phyloP scores from a whole-genome alignment of 176 grass and related monocot genomes.

The Ensete glaucum region DNA sequence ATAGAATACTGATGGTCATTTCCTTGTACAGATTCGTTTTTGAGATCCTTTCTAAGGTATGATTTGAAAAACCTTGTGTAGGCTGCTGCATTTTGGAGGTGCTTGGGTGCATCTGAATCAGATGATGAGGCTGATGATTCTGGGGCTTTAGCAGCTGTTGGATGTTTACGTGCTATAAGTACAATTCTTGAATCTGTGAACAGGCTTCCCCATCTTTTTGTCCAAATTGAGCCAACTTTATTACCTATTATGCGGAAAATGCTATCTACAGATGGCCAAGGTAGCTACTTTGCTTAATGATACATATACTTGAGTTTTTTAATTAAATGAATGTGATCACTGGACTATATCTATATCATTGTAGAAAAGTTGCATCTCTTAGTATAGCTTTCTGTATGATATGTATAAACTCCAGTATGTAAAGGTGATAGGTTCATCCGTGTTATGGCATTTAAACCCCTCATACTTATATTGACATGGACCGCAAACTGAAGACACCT shows the following conservation, averaged over 20 bases:
- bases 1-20: neutral
- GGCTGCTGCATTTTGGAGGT: constrained; percentile 86
- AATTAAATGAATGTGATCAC: neutral
- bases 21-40: neutral
- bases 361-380: too few relatives aligned
- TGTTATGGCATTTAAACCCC: too few relatives aligned
- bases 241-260: constrained; percentile 80
- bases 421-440: too few relatives aligned
- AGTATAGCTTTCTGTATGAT: too few relatives aligned
- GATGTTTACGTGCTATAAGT: constrained; percentile 87
- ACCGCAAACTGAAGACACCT: too few relatives aligned
- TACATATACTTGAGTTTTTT: neutral
- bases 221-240: constrained; percentile 70
- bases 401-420: too few relatives aligned
- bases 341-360: neutral
- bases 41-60: neutral
- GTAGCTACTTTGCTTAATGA: constrained; percentile 8
- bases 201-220: constrained; percentile 78
- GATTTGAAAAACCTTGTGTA: constrained; percentile 10
- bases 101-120: constrained; percentile 62
- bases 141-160: constrained; percentile 85
- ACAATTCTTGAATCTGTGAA: constrained; percentile 89
- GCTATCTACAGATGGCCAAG: constrained; percentile 86
- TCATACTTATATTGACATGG: too few relatives aligned
- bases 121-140: constrained; percentile 85